Conservation (phyloP, 192 early-diverging fungal species). For the Umbelopsis isabellina region DNA sequence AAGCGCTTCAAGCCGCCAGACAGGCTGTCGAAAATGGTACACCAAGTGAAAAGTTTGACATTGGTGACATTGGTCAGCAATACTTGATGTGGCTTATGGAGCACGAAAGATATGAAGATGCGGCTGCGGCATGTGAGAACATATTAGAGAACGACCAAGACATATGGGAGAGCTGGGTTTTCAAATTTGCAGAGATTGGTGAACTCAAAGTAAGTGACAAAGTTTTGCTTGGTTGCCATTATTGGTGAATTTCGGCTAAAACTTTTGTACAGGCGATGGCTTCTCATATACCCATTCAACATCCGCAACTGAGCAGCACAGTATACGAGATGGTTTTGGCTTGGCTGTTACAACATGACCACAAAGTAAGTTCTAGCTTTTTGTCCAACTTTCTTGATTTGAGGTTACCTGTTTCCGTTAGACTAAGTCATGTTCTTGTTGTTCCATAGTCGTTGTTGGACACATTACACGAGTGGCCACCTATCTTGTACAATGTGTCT, state of each 20-base stretch:
- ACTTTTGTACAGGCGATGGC: conserved; percentile 60
- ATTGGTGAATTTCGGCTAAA: background rate
- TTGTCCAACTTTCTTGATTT: too few species aligned
- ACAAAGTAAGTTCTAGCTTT: conserved; percentile 44
- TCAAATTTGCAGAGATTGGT: conserved; percentile 79
- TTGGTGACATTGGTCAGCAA: conserved; percentile 81
- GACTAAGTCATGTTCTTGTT: background rate
- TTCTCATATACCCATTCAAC: conserved; percentile 73
- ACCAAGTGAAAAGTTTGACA: conserved; percentile 53
- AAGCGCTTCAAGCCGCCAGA: conserved; percentile 72
- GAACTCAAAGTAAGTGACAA: conserved; percentile 61
- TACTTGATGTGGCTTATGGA: conserved; percentile 80
- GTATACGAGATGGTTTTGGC: conserved; percentile 91
- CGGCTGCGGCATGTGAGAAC: conserved; percentile 72
- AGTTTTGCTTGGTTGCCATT: conserved; percentile 11
- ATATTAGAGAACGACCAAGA: conserved; percentile 70
- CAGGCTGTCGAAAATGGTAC: conserved; percentile 43
- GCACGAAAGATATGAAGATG: conserved; percentile 59
- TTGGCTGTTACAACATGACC: conserved; percentile 68
- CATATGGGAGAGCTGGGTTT: conserved; percentile 93
- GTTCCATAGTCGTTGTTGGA: conserved; percentile 47
- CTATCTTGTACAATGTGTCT: conserved; percentile 71
- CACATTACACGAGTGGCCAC: conserved; percentile 80
- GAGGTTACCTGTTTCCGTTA: too few species aligned
- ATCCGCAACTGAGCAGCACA: conserved; percentile 74